phyloP scores from a whole-genome alignment of 306 rosid species.

The Vigna unguiculata region DNA sequence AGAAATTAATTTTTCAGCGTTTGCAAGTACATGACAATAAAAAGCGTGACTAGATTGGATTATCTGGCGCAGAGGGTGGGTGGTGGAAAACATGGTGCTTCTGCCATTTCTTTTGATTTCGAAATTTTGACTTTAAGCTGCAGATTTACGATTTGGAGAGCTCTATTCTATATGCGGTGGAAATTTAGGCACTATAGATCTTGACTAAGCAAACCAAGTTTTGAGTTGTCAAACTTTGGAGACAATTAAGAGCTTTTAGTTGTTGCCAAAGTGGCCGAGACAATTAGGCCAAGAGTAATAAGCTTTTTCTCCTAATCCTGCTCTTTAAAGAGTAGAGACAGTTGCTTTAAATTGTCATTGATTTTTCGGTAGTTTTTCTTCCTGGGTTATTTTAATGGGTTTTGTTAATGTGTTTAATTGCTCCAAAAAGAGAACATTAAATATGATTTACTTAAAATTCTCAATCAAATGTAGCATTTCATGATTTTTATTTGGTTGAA shows the following conservation, averaged over 20 bases:
- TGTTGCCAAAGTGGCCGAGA: conserved; percentile 35
- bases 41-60: conserved; percentile 5
- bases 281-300: not conserved
- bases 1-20: conserved; percentile 3
- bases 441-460: not conserved
- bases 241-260: not conserved
- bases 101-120: conserved; percentile 18
- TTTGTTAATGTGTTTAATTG: not conserved
- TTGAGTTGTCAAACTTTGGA: not conserved
- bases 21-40: not conserved
- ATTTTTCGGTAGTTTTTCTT: not conserved
- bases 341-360: conserved; percentile 7
- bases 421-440: not conserved
- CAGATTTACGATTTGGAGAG: not conserved
- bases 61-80: not conserved
- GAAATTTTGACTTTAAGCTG: conserved; percentile 31
- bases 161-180: conserved; percentile 24
- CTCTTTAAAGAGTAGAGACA: conserved; percentile 13
- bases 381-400: not conserved
- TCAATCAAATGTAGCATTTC: not conserved
- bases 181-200: conserved; percentile 2
- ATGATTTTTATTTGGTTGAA: conserved; percentile 19
- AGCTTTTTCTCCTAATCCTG: conserved; percentile 1
- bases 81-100: conserved; percentile 16
- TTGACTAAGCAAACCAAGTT: not conserved